Percentiles rank a stretch among this genome's conserved stretches.
These are phyloP conservation scores for Rubia yunnanensis DNA, from an alignment of 257 asterid genomes.

Conservation along the genomic window DNA sequence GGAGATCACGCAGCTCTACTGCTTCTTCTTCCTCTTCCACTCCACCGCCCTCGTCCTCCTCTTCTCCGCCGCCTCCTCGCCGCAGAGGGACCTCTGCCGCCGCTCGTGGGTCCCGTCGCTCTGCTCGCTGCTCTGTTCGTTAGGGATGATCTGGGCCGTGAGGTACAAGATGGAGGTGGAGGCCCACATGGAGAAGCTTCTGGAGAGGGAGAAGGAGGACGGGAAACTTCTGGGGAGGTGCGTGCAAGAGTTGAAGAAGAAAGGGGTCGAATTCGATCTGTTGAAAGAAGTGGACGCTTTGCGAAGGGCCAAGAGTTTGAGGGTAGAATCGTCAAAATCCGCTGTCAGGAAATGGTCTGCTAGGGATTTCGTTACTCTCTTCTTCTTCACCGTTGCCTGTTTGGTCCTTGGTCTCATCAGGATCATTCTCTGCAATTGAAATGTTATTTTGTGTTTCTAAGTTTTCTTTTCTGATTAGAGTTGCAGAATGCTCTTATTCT, in stretches of 20 bases:
- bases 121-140: slow-evolving; percentile 40
- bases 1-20: slow-evolving; percentile 71
- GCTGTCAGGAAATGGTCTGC: slow-evolving; percentile 63
- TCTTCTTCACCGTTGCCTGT: slow-evolving; percentile 60
- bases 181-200: slow-evolving; percentile 53
- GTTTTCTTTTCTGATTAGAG: background rate
- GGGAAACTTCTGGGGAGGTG: slow-evolving; percentile 57
- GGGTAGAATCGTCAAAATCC: slow-evolving; percentile 45
- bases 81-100: slow-evolving; percentile 23
- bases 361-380: slow-evolving; percentile 59
- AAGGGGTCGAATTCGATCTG: slow-evolving; percentile 77
- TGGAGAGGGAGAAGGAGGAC: slow-evolving; percentile 76
- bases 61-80: slow-evolving; percentile 43
- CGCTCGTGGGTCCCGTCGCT: slow-evolving; percentile 56
- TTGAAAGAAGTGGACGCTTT: slow-evolving; percentile 86
- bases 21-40: slow-evolving; percentile 87
- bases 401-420: slow-evolving; percentile 52
- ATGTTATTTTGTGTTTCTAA: background rate
- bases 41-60: slow-evolving; percentile 74
- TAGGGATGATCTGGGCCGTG: slow-evolving; percentile 60
- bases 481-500: slow-evolving; percentile 36
- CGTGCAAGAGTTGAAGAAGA: slow-evolving; percentile 77
- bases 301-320: slow-evolving; percentile 83
- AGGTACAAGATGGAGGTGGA: slow-evolving; percentile 55
- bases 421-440: slow-evolving; percentile 48